Evolutionary conservation across 495 filamentous ascomycete genomes (phyloP).

Genomic region (Melanomma pulvis-pyrius): DNA sequence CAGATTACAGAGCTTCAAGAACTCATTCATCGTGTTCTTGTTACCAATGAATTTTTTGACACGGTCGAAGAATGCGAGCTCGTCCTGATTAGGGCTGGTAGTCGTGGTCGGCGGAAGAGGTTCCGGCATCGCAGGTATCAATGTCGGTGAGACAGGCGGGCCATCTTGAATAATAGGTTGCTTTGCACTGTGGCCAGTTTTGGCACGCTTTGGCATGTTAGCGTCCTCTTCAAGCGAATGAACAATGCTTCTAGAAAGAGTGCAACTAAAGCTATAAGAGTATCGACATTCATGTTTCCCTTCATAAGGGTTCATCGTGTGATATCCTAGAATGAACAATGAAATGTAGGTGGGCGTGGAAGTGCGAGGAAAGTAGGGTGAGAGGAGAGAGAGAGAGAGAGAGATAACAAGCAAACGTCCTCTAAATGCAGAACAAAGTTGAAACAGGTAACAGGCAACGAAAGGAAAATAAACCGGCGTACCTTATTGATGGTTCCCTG

Average conservation of each 20-base stretch:
- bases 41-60: constrained; percentile 96
- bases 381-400: not conserved
- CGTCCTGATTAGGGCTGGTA: constrained; percentile 66
- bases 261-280: not conserved
- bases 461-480: constrained; percentile 12
- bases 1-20: constrained; percentile 92
- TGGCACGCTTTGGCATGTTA: constrained; percentile 52
- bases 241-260: not conserved
- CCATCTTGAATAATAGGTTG: constrained; percentile 66
- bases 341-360: not conserved
- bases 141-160: constrained; percentile 77
- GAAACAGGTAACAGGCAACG: not conserved
- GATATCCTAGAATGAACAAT: too few species aligned
- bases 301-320: not conserved
- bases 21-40: constrained; percentile 87
- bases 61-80: constrained; percentile 90
- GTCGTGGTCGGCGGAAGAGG: constrained; percentile 75
- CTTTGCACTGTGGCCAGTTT: constrained; percentile 62
- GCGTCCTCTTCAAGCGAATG: not conserved
- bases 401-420: not conserved
- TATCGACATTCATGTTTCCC: not conserved
- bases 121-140: constrained; percentile 84
- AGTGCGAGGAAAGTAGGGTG: not conserved
- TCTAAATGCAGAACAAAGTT: not conserved
- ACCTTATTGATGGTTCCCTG: constrained; percentile 60